A percentile compares a stretch with the other conserved stretches of the same genome.
Conservation (phyloP, 345 rosid genomes). For the Lenwebbia sp. region DNA sequence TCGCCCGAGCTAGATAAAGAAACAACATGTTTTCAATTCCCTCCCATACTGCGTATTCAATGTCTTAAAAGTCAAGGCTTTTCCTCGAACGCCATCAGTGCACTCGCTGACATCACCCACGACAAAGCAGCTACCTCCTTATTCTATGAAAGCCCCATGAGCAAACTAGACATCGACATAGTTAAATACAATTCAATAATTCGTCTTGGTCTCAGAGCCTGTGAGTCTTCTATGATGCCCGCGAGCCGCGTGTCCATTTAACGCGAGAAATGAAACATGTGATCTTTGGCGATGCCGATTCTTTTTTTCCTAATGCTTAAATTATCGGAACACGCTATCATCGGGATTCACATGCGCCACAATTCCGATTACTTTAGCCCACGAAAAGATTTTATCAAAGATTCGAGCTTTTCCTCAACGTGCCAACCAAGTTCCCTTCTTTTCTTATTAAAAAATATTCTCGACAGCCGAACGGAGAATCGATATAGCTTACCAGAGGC, state of each 20-base stretch:
- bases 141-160: not conserved
- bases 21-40: not conserved
- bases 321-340: not conserved
- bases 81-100: not conserved
- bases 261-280: not conserved
- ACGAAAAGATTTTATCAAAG: not conserved
- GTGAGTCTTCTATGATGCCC: not conserved
- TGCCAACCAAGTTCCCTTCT: not conserved
- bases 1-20: not conserved
- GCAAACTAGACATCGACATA: not conserved
- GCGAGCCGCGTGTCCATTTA: not conserved
- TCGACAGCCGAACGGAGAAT: not conserved
- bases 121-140: not conserved
- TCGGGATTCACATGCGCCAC: not conserved
- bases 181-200: not conserved
- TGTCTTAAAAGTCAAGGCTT: not conserved
- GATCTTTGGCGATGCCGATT: not conserved
- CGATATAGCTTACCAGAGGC: conserved; percentile 37
- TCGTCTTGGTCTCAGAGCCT: not conserved
- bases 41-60: not conserved
- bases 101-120: not conserved
- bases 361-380: not conserved
- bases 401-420: not conserved
- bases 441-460: not conserved
- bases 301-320: not conserved